phyloP scores from a whole-genome alignment of 129 eudicot species.

The Centaurea solstitialis region DNA sequence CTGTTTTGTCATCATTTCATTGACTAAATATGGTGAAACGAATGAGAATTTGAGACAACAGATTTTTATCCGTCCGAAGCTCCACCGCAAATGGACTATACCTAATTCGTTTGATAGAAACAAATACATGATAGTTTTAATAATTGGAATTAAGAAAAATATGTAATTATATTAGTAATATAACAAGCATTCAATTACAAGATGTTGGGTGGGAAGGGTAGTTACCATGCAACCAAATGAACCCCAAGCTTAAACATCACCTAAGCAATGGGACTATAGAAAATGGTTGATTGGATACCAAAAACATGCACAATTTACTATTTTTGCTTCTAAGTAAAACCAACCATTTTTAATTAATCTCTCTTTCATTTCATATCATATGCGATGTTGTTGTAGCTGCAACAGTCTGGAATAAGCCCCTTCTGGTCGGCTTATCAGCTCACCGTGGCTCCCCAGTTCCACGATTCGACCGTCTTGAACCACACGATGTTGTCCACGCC shows the following conservation, averaged over 20 bases:
- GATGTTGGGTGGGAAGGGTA: slow-evolving; percentile 23
- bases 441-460: slow-evolving; percentile 90
- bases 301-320: slow-evolving; percentile 41
- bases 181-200: slow-evolving; percentile 32
- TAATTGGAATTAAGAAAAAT: background rate
- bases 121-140: background rate
- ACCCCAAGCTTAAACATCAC: slow-evolving; percentile 12
- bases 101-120: background rate
- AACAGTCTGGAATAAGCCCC: slow-evolving; percentile 92
- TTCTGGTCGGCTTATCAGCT: slow-evolving; percentile 76
- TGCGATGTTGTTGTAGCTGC: slow-evolving; percentile 82
- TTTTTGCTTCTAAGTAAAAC: slow-evolving; percentile 11
- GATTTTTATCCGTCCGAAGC: background rate
- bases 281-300: slow-evolving; percentile 24
- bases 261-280: background rate
- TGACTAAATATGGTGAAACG: too few species aligned
- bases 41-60: too few species aligned
- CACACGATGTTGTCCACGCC: slow-evolving; percentile 83
- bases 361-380: slow-evolving; percentile 29
- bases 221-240: slow-evolving; percentile 30
- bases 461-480: slow-evolving; percentile 92
- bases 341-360: slow-evolving; percentile 9
- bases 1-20: too few species aligned
- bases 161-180: slow-evolving; percentile 8
- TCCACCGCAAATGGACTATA: background rate